Evolutionary conservation across 2,329 filamentous ascomycete species (phyloP), one percentile per base, ranked within the genome.

Genomic region (Arachnomyces sp.): DNA sequence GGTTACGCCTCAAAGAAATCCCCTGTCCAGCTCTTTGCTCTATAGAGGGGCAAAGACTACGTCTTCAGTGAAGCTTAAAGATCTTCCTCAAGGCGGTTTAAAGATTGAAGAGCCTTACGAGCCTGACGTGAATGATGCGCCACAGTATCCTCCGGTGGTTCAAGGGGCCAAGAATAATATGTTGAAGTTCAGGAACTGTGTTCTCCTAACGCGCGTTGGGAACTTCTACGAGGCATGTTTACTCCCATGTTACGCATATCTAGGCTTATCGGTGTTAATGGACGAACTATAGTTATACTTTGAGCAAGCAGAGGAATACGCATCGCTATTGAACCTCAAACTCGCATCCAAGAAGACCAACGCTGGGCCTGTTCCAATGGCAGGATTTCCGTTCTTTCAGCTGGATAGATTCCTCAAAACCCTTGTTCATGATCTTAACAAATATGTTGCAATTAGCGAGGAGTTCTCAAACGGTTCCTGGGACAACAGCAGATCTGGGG

Each of bases 381-480:
- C 89, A 49, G 92, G 92, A 2, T 98, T 98, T 52, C 92, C 90
- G 13, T 88, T 86, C 61, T 89, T 86, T 55, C 89, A 96, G 59
- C 72, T 98, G 17, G 90, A 96, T 56, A 80, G 88, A 16, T 95
- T 88, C 61, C 77, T 98, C 52, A 96, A 95, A 62, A 79, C 86
- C 45, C 75, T 98, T 14, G 92, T 98, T 3, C 84, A 95, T 59
- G 92, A 96, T 57, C 68, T 92, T 34, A 86, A 84, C 59, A 84
- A 86, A 55, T 86, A 93, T 63, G 92, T 98, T 46, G 92, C 92
- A 35, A 84, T 98, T 48, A 88, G 86, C 34, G 90, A 98, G 60
- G 92, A 98, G 61, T 90, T 93, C 52, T 80, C 84, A 13, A 85
- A 92, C 54, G 74, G 80, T 47, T 71, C 77, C 3, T 72, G 80